Base-by-base conservation (phyloP, 129 eudicot species). In the Chrysanthemum seticuspe region DNA sequence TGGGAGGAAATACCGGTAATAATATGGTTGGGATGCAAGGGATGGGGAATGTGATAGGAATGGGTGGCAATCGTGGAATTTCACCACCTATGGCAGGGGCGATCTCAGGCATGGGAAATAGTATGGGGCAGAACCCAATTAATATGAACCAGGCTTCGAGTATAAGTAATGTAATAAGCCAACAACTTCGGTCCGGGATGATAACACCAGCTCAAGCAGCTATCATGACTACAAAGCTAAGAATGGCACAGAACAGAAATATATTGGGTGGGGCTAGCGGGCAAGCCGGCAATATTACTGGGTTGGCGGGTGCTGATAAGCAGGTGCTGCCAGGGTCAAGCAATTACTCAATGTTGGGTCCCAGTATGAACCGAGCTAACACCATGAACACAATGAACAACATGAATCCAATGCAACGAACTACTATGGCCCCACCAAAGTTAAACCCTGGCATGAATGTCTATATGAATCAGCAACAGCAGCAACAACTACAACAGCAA, bases 21-120 rank as follows among this genome's bases (percentile, higher is more conserved):
- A 87, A 76, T 74, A 84, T 87, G 91, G 97, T 75, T 18, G 98
- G 96, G 71, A 82, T 89, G 58, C 96, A 92, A 70, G 92, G 90
- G 13, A 77, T 89, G 79, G 85, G 90, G n/a, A 87, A 83, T 75
- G 87, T 84, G 73, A 86, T 86, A 87, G 90, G 89, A 19, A 81
- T 81, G 51, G 85, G 89, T 74, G 96, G 87, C n/a, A 81, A 80
- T 61, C 76, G 80, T 3, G 96, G 90, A 25, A 82, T 86, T n/a
- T n/a, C n/a, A n/a, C n/a, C n/a, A n/a, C 85, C 97, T n/a, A n/a
- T n/a, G 88, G 78, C 90, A 73, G 90, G 92, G 6, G 61, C 83
- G 9, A 81, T 91, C 4, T 71, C 91, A 15, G 85, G 91, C 56
- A 71, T 88, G 76, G 84, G 85, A 1, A 91, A 83, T 65, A 73